Conservation (phyloP, 2,329 filamentous ascomycete genomes). For the Diaporthe batatas region DNA sequence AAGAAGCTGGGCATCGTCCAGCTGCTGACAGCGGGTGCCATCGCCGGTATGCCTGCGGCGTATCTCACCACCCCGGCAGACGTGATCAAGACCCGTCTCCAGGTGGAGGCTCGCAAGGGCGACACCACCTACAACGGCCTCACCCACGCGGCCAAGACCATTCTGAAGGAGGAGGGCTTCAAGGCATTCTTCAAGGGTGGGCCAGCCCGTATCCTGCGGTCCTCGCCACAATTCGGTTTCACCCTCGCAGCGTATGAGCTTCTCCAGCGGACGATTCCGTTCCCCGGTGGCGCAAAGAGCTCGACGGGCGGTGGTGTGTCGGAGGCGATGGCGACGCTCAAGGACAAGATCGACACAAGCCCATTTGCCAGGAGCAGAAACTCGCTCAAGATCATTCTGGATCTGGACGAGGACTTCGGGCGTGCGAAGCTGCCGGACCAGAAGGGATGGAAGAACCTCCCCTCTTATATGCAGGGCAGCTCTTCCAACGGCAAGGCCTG, state of each 20-base stretch:
- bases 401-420: conserved; percentile 94
- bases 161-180: conserved; percentile 93
- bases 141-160: conserved; percentile 85
- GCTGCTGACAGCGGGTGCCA: conserved; percentile 93
- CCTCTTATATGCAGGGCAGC: conserved; percentile 61
- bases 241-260: conserved; percentile 96
- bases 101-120: conserved; percentile 97
- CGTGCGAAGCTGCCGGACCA: conserved; percentile 72
- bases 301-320: conserved; percentile 70
- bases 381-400: conserved; percentile 94
- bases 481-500: conserved; percentile 35
- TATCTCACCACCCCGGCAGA: conserved; percentile 98
- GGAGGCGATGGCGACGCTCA: conserved; percentile 73
- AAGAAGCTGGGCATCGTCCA: conserved; percentile 93
- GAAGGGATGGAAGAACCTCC: conserved; percentile 66
- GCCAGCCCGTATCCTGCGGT: conserved; percentile 92
- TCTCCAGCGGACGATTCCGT: conserved; percentile 83
- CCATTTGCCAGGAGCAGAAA: conserved; percentile 79
- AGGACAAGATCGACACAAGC: conserved; percentile 69
- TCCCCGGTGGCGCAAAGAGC: conserved; percentile 72
- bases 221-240: conserved; percentile 97
- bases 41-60: conserved; percentile 90
- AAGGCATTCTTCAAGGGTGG: conserved; percentile 98
- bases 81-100: conserved; percentile 98
- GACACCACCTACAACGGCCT: conserved; percentile 90